Percentiles rank a stretch among this genome's conserved stretches.
These are phyloP conservation scores for Mycena sanguinolenta DNA, from an alignment of 768 basidiomycete species.

Conservation along the genomic window DNA sequence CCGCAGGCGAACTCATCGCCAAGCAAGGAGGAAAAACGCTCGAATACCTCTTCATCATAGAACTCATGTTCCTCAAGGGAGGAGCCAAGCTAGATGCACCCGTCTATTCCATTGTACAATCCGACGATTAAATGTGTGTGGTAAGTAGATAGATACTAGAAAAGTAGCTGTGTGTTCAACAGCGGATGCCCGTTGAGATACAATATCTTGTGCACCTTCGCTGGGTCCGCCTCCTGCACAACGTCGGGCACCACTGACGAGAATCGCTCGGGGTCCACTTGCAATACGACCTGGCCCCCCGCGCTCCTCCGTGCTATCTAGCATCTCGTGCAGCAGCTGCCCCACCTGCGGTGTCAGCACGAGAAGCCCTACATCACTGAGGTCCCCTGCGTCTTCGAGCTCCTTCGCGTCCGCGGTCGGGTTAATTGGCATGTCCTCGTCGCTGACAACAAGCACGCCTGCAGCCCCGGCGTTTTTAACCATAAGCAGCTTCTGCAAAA, in stretches of 20 bases:
- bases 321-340: constrained; percentile 64
- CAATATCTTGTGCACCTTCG: constrained; percentile 58
- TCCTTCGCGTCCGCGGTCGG: constrained; percentile 75
- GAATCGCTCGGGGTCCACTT: constrained; percentile 57
- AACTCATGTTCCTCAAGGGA: constrained; percentile 82
- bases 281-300: constrained; percentile 67
- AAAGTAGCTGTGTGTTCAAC: constrained; percentile 79
- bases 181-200: constrained; percentile 85
- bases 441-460: constrained; percentile 83
- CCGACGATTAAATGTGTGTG: constrained; percentile 64
- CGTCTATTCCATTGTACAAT: constrained; percentile 88
- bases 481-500: constrained; percentile 82
- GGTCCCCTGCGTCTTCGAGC: constrained; percentile 65
- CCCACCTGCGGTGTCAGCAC: constrained; percentile 69
- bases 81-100: constrained; percentile 86
- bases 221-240: constrained; percentile 42
- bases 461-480: constrained; percentile 80
- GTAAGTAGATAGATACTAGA: constrained; percentile 52
- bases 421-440: constrained; percentile 71
- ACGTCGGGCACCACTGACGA: constrained; percentile 38
- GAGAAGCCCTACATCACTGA: constrained; percentile 71
- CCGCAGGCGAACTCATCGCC: constrained; percentile 90
- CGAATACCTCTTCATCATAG: constrained; percentile 96
- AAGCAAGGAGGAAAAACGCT: constrained; percentile 87
- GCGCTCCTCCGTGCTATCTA: constrained; percentile 63